Conservation (phyloP, 2,329 filamentous ascomycete genomes). For the Orbilia brochopaga region DNA sequence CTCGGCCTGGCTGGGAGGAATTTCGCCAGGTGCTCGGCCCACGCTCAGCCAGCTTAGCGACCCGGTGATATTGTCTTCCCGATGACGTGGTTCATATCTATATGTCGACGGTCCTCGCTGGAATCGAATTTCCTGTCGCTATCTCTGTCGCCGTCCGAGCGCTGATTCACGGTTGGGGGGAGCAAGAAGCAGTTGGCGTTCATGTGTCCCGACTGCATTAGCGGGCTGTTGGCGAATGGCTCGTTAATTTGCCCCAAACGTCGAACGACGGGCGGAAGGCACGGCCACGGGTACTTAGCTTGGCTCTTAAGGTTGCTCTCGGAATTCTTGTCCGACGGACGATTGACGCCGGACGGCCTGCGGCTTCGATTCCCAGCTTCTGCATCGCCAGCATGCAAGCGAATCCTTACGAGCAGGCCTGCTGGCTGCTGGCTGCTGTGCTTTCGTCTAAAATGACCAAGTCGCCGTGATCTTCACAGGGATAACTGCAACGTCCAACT, state of each 20-base stretch:
- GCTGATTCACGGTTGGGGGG: not conserved
- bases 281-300: slow-evolving; percentile 35
- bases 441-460: not conserved
- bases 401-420: no score
- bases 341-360: no score
- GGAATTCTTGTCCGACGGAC: slow-evolving; percentile 14
- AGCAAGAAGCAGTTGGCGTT: not conserved
- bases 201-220: slow-evolving; percentile 25
- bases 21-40: slow-evolving; percentile 1
- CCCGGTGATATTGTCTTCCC: slow-evolving; percentile 19
- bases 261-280: slow-evolving; percentile 43
- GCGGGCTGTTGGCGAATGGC: slow-evolving; percentile 19
- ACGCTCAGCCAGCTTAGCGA: not conserved
- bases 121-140: slow-evolving; percentile 14
- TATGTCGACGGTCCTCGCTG: slow-evolving; percentile 41
- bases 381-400: not conserved
- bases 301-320: slow-evolving; percentile 12
- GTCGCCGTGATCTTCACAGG: not conserved
- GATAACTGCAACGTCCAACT: no score
- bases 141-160: not conserved
- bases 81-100: slow-evolving; percentile 46
- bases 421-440: not conserved
- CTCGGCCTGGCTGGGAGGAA: no score
- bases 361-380: not conserved
- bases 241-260: slow-evolving; percentile 22